These are phyloP conservation scores for Triticum monococcum DNA, from an alignment of 176 grass and related monocot species.

Conservation along the genomic window DNA sequence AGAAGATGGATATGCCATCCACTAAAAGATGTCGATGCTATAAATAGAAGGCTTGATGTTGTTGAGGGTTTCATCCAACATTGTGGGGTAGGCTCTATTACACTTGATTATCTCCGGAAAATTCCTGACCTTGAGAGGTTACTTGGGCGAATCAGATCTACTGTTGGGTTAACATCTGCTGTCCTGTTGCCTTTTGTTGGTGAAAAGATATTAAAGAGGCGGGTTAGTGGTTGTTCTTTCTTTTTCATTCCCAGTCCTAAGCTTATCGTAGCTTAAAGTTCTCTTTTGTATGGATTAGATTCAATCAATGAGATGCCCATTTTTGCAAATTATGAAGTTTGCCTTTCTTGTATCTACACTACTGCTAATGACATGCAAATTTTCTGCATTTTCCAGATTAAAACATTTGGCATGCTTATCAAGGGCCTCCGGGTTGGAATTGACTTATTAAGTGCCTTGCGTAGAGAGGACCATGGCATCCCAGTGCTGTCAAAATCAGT, in stretches of 20 bases:
- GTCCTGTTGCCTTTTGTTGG: conserved; percentile 69
- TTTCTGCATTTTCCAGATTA: conserved; percentile 62
- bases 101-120: conserved; percentile 55
- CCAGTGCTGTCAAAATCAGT: conserved; percentile 59
- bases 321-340: conserved; percentile 25
- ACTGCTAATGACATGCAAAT: conserved; percentile 4
- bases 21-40: conserved; percentile 65
- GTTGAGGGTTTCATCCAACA: conserved; percentile 81
- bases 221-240: conserved; percentile 47
- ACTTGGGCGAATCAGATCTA: conserved; percentile 71
- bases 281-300: background rate
- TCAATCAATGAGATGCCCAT: background rate
- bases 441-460: conserved; percentile 63
- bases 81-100: conserved; percentile 50
- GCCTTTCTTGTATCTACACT: background rate
- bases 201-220: conserved; percentile 67
- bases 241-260: background rate
- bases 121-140: conserved; percentile 88
- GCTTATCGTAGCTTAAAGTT: conserved; percentile 1
- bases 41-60: conserved; percentile 73
- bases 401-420: conserved; percentile 80
- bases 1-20: conserved; percentile 94
- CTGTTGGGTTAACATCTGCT: conserved; percentile 63
- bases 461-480: conserved; percentile 63
- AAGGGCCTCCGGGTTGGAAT: conserved; percentile 72